phyloP scores from a whole-genome alignment of 768 basidiomycete species.

The Amanita polypyramis region DNA sequence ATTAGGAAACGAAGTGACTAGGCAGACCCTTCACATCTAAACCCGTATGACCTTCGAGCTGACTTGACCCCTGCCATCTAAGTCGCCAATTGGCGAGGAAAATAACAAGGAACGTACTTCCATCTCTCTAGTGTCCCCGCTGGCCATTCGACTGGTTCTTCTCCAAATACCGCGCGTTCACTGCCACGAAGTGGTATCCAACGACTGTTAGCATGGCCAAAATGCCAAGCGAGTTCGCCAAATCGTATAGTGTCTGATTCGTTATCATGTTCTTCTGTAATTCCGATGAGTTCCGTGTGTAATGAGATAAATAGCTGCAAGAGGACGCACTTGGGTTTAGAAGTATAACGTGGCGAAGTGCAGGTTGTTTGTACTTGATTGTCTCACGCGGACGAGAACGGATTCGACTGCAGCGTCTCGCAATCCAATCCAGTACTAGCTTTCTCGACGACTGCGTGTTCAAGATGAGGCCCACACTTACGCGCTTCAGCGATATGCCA shows the following conservation, averaged over 20 bases:
- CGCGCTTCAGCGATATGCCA: slow-evolving; percentile 68
- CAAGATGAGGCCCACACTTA: slow-evolving; percentile 55
- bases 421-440: too few relatives aligned
- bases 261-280: slow-evolving; percentile 51
- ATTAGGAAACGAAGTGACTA: background rate
- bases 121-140: background rate
- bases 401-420: slow-evolving; percentile 15
- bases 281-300: background rate
- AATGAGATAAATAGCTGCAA: background rate
- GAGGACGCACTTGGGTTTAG: background rate
- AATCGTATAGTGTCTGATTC: slow-evolving; percentile 67
- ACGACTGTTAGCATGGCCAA: slow-evolving; percentile 84
- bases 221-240: slow-evolving; percentile 76
- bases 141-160: slow-evolving; percentile 6
- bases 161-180: slow-evolving; percentile 49
- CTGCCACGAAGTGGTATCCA: slow-evolving; percentile 83
- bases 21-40: too few relatives aligned
- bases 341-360: background rate
- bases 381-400: slow-evolving; percentile 24
- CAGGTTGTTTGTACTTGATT: slow-evolving; percentile 21
- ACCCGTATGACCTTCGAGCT: too few relatives aligned
- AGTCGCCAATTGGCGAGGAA: background rate
- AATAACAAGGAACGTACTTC: background rate
- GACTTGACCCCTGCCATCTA: too few relatives aligned
- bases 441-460: too few relatives aligned